Base-by-base conservation (phyloP, 1,284 basidiomycete species). In the Neonothopanus nambi region DNA sequence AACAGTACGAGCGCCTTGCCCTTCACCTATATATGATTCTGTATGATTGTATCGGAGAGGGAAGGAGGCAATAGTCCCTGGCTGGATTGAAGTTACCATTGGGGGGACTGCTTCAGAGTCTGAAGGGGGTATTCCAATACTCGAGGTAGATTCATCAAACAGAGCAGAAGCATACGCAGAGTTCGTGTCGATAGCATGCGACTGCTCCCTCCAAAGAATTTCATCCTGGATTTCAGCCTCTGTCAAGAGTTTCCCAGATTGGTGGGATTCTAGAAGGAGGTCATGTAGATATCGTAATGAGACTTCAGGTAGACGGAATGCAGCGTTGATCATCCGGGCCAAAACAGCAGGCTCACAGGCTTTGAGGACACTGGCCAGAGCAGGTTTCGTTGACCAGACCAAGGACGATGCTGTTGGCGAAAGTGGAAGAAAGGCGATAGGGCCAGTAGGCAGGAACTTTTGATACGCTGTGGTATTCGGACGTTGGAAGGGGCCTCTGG, bases 391-490 rank as follows among this genome's bases (percentile, higher is more conserved):
- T 11, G 94, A 95, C 97, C 97, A 99, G 4, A 98, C 97, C 54
- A 99, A 79, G 1, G 95, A 96, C 5, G 91, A 94, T 0, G 79
- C 74, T 0, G 84, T 87, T 1, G 86, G 76, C 1, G 90, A 95
- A 61, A 86, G 81, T 0, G 93, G 95, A 12, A 98, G 80, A 73
- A 96, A 98, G 0, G 95, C 96, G 43, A 99, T 88, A 0, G 97
- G 96, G 0, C 97, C 96, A 3, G 93, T 95, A 1, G 95, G 91
- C 28, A 99, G 81, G 76, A 99, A 99, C 23, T 96, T 80, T 71
- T 99, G 97, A 70, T 91, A 98, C 0, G 94, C 95, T 1, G 87
- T 91, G 17, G 84, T 86, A 65, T 92, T 93, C 1, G 85, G 81
- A 4, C 69, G 70, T 60, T 84, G 75, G 59, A 82, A 81, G 17